These are phyloP conservation scores for Haplosporangium sp. DNA, from an alignment of 371 early-diverging fungal species.

Conservation along the genomic window DNA sequence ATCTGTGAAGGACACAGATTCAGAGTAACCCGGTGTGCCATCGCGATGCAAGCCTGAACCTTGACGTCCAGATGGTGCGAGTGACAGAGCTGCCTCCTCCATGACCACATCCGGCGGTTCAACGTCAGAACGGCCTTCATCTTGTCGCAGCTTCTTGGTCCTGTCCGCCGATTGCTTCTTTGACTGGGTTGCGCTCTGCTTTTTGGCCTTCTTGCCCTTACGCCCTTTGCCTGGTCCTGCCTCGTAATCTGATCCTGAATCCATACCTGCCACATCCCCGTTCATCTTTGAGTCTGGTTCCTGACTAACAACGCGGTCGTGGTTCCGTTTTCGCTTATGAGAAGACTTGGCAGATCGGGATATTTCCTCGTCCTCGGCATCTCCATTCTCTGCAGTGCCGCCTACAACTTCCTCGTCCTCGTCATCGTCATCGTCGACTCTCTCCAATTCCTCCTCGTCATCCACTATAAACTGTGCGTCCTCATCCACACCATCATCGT, in stretches of 20 bases:
- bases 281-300: slow-evolving; percentile 36
- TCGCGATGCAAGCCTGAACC: slow-evolving; percentile 7
- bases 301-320: slow-evolving; percentile 10
- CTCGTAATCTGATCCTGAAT: slow-evolving; percentile 42
- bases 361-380: slow-evolving; percentile 24
- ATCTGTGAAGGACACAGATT: slow-evolving; percentile 21
- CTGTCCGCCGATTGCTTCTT: slow-evolving; percentile 26
- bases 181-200: neutral
- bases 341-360: slow-evolving; percentile 5
- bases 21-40: slow-evolving; percentile 36
- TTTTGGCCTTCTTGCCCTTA: slow-evolving; percentile 39
- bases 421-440: slow-evolving; percentile 41
- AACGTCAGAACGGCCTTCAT: slow-evolving; percentile 24
- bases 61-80: slow-evolving; percentile 1
- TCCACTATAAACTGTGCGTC: slow-evolving; percentile 48
- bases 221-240: slow-evolving; percentile 12
- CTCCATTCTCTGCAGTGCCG: slow-evolving; percentile 15
- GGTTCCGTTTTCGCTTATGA: slow-evolving; percentile 24
- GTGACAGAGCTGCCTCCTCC: slow-evolving; percentile 10
- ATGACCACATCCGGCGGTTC: slow-evolving; percentile 17
- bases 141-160: slow-evolving; percentile 17
- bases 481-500: slow-evolving; percentile 53
- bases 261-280: slow-evolving; percentile 4
- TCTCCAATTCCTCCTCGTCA: slow-evolving; percentile 53
- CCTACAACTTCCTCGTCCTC: slow-evolving; percentile 11